Percentiles rank a stretch among this genome's conserved stretches.
Conservation (phyloP, 2,329 filamentous ascomycete genomes). For the Penicillium sp. region DNA sequence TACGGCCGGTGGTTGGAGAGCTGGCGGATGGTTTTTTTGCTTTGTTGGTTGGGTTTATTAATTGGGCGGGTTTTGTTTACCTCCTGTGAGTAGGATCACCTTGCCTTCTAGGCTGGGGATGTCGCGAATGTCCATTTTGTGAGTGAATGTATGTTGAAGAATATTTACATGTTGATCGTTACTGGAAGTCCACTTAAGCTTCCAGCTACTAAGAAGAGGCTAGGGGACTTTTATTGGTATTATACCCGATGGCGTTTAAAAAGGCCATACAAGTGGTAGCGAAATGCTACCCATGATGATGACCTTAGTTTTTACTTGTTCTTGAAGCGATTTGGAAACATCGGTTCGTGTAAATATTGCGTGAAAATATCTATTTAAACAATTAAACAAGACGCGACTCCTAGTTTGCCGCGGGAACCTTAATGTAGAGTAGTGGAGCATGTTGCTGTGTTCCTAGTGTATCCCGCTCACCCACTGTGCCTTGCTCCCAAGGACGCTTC, state of each 20-base stretch:
- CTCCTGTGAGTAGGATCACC: constrained; percentile 55
- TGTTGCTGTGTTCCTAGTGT: no score
- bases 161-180: background rate
- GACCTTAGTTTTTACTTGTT: no score
- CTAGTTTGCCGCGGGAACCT: no score
- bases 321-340: no score
- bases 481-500: no score
- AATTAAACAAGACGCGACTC: no score
- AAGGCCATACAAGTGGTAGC: no score
- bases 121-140: constrained; percentile 27
- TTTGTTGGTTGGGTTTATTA: background rate
- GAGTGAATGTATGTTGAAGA: background rate
- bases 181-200: background rate
- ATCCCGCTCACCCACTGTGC: no score
- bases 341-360: no score
- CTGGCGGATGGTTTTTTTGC: constrained; percentile 49
- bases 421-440: no score
- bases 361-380: no score
- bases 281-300: no score
- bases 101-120: constrained; percentile 50
- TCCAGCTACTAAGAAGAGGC: background rate
- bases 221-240: background rate
- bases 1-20: constrained; percentile 47
- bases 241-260: background rate
- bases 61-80: constrained; percentile 26